Evolutionary conservation across 768 basidiomycete genomes (phyloP), one percentile per base, ranked within the genome.

Genomic region (Lactarius pseudohatsudake): DNA sequence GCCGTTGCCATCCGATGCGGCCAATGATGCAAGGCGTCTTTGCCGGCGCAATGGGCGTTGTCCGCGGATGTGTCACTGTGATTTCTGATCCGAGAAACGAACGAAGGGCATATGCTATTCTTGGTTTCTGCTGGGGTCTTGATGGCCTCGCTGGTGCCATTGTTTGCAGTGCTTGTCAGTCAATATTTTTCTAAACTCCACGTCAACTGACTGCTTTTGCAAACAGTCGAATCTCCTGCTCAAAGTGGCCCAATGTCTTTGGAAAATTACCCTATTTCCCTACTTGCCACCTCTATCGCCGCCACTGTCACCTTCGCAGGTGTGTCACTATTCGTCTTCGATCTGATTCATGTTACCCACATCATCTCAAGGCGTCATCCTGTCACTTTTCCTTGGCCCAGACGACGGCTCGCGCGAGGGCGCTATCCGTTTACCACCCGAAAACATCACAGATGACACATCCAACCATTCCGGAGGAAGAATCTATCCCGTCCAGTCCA

Each of bases 81-180:
- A 84, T 99, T 65, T 96, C 97, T 0, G 96, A 98, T 76, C 79
- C 87, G 34, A 90, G 88, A 60, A 99, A 99, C 76, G 96, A 98
- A 77, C 91, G 91, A 30, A 84, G 94, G 71, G 97, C 96, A 28
- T 98, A 98, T 76, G 93, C 95, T 56, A 91, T 96, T 64, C 80
- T 98, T 57, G 96, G 91, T 13, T 97, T 96, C 76, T 92, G 89
- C 71, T 97, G 96, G 97, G 96, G 95, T 67, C 85, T 98, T 70
- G 97, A 96, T 67, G 97, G 96, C 84, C 92, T 95, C 15, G 85
- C 88, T 56, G 94, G 94, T 54, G 90, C 91, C 56, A 89, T 95
- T 61, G 83, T 96, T 36, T 94, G 92, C 68, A 92, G 92, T 71
- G 79, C 86, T 71, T 88, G 92, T 93, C 70, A 76, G 91, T 81